These are phyloP conservation scores for Irpex lacteus DNA, from an alignment of 1,284 basidiomycete species.

Conservation along the genomic window DNA sequence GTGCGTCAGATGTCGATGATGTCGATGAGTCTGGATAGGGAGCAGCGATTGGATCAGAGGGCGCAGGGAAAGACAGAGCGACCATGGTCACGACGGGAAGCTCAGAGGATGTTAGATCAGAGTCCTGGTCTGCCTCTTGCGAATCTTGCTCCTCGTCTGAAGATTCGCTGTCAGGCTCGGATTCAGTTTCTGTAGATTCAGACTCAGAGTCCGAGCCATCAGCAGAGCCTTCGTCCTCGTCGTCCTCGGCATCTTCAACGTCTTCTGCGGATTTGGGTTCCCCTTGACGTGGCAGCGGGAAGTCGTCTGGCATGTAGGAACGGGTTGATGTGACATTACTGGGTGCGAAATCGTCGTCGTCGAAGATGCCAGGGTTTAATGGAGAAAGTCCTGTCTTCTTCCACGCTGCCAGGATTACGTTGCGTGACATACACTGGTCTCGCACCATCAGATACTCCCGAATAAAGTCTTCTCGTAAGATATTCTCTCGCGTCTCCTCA, in stretches of 20 bases:
- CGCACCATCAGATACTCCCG: conserved; percentile 15
- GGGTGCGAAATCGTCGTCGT: conserved; percentile 8
- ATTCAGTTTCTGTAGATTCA: too few relatives aligned
- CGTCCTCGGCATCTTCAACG: neutral
- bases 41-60: too few relatives aligned
- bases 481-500: neutral
- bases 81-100: too few relatives aligned
- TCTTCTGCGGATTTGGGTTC: neutral
- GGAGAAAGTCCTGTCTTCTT: conserved; percentile 13
- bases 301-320: conserved; percentile 1
- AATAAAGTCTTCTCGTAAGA: conserved; percentile 9
- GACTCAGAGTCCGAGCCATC: too few relatives aligned
- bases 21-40: too few relatives aligned
- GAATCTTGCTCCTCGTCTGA: too few relatives aligned
- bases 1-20: too few relatives aligned
- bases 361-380: conserved; percentile 15
- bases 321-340: conserved; percentile 1
- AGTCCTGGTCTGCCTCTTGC: too few relatives aligned
- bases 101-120: too few relatives aligned
- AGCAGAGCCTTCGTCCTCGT: neutral
- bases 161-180: too few relatives aligned
- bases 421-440: conserved; percentile 3
- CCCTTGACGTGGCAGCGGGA: neutral
- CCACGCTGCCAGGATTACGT: conserved; percentile 13
- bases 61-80: too few relatives aligned